Conservation (phyloP, 768 basidiomycete species). For the Cystofilobasidium capitatum region DNA sequence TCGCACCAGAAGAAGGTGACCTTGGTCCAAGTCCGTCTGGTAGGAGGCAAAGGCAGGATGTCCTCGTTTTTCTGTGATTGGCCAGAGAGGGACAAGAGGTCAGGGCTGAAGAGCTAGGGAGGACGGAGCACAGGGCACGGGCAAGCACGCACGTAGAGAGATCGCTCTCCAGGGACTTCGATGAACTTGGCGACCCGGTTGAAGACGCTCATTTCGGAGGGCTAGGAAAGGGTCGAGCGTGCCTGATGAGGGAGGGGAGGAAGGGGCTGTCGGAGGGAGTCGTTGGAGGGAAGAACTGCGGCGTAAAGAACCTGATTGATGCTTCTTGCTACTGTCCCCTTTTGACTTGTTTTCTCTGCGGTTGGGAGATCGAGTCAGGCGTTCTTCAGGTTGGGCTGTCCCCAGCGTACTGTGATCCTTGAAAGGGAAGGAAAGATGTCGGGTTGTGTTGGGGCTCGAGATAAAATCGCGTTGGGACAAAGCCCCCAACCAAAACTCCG, state of each 20-base stretch:
- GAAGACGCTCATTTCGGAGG: background rate
- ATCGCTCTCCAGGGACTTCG: background rate
- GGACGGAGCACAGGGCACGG: background rate
- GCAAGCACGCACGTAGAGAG: background rate
- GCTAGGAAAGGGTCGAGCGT: background rate
- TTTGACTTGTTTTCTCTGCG: background rate
- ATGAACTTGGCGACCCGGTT: background rate
- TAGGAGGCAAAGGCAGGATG: constrained; percentile 16
- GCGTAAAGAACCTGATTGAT: background rate
- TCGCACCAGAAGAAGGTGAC: constrained; percentile 19
- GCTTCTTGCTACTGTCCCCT: background rate
- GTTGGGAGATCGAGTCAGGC: no score
- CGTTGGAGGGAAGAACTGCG: background rate
- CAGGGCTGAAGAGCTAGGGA: background rate
- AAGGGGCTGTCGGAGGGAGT: background rate
- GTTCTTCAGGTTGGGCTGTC: no score
- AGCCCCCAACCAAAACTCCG: no score
- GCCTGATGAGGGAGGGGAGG: background rate
- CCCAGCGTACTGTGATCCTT: no score
- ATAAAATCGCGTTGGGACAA: no score
- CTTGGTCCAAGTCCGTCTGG: constrained; percentile 17
- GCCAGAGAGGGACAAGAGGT: background rate
- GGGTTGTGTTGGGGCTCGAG: no score
- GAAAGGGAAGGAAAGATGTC: no score
- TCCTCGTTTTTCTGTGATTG: constrained; percentile 21